These are phyloP conservation scores for Rhodotorula sp. DNA, from an alignment of 1,284 basidiomycete species.

Conservation along the genomic window DNA sequence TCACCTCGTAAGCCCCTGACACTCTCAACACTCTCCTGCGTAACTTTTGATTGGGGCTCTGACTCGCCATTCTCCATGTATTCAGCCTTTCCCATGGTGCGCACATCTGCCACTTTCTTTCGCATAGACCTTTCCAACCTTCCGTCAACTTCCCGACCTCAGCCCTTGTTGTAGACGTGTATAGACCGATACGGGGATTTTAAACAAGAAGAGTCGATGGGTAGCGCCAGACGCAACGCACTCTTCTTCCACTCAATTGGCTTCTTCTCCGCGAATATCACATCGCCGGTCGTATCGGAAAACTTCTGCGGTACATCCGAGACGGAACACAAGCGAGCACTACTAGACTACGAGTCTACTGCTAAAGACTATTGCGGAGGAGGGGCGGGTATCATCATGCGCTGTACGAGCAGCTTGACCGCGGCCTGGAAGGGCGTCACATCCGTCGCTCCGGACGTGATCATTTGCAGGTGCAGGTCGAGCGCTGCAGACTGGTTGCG, in stretches of 20 bases:
- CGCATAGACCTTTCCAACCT: neutral
- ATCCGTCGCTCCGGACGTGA: constrained; percentile 36
- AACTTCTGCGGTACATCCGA: neutral
- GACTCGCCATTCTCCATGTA: no score
- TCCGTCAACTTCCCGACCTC: neutral
- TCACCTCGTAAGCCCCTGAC: neutral
- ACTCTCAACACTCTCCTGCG: neutral
- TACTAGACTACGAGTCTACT: neutral
- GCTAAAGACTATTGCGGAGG: neutral
- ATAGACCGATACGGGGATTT: no score
- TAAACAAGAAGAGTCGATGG: no score
- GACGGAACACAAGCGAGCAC: neutral
- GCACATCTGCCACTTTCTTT: neutral
- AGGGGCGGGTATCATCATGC: constrained; percentile 9
- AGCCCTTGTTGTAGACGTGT: no score
- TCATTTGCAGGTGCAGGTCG: constrained; percentile 39
- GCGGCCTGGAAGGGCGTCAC: constrained; percentile 43
- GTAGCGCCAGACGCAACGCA: no score
- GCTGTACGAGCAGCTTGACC: constrained; percentile 40
- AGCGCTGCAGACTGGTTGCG: constrained; percentile 39
- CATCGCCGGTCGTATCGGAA: neutral
- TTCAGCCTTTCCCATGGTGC: constrained; percentile 6
- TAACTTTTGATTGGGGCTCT: neutral
- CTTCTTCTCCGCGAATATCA: no score
- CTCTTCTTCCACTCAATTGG: no score